Conservation (phyloP, 2,329 filamentous ascomycete species). For the Dothistroma pini region DNA sequence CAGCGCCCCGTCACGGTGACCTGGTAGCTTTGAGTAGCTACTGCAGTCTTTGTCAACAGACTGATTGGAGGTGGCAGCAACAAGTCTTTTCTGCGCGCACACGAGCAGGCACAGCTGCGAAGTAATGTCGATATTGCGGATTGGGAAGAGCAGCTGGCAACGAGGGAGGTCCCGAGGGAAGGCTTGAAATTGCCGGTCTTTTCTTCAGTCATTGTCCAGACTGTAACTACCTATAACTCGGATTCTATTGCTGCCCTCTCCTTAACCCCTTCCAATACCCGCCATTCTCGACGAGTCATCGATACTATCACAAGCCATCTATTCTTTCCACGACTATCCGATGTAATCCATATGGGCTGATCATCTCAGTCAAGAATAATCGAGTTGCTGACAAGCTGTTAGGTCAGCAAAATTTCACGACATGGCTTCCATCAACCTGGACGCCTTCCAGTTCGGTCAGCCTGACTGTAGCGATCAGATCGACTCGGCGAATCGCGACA, state of each 20-base stretch:
- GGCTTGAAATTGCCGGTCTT: not conserved
- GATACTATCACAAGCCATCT: not conserved
- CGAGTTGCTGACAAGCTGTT: not conserved
- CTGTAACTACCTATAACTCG: not conserved
- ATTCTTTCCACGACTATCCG: not conserved
- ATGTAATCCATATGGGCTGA: not conserved
- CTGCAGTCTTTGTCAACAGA: not conserved
- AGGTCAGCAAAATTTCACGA: not conserved
- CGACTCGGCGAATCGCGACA: not conserved
- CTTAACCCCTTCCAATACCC: not conserved
- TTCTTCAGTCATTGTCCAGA: not conserved
- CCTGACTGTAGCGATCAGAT: not conserved
- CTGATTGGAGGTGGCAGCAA: not conserved
- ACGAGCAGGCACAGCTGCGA: not conserved
- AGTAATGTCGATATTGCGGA: not conserved
- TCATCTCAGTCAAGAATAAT: not conserved
- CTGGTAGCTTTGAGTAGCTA: not conserved
- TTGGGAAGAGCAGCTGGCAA: not conserved
- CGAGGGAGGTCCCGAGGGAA: not conserved
- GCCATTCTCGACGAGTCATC: not conserved
- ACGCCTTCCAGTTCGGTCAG: not conserved
- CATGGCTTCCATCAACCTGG: not conserved
- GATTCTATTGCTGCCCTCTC: not conserved
- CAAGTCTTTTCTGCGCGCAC: not conserved
- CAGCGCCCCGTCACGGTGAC: not conserved